Base-by-base conservation (phyloP, 306 rosid species). In the Casuarina cunninghamiana region DNA sequence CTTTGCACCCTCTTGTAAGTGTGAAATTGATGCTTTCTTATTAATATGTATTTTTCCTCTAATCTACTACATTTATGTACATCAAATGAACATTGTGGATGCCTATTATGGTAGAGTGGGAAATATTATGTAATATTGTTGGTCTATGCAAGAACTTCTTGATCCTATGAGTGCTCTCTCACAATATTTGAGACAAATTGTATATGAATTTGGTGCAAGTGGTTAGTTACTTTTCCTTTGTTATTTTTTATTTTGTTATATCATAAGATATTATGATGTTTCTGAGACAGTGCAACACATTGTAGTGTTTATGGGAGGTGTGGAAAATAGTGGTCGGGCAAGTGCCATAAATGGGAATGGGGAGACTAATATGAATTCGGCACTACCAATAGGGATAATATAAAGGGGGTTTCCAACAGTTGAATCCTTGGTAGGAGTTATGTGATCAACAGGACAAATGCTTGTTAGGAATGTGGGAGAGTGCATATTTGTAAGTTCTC, bases 121-220 rank as follows among this genome's bases (percentile, higher is more conserved):
- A 65, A 50, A 48, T 68, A 9, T 57, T 57, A 43, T 62, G 46
- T 83, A 16, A 55, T 51, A 65, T 73, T 60, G 69, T 85, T 26
- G 87, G 82, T 68, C 75, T 77, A 77, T 86, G 80, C 70, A 96
- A 98, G 97, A 86, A 55, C 88, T 96, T 90, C 98, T 91, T 69
- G 98, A 88, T 84, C 93, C 99, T 83, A 86, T 93, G 91, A 85
- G 96, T 54, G 93, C 99, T 72, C 83, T 96, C 83, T 85, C 91
- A 76, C 97, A 86, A 75, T 87, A 93, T 57, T 85, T 90, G 74
- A 84, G 87, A 83, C 88, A 81, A 80, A 80, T 91, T 82, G 82
- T 87, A 80, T 78, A 71, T 63, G 96, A 90, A 81, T 90, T 93
- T 75, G 91, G 87, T 80, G 88, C 86, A 69, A 82, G 90, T 68